Evolutionary conservation across 306 rosid species (phyloP), one percentile per base, ranked within the genome.

Genomic region (Gastrolobium villosum): DNA sequence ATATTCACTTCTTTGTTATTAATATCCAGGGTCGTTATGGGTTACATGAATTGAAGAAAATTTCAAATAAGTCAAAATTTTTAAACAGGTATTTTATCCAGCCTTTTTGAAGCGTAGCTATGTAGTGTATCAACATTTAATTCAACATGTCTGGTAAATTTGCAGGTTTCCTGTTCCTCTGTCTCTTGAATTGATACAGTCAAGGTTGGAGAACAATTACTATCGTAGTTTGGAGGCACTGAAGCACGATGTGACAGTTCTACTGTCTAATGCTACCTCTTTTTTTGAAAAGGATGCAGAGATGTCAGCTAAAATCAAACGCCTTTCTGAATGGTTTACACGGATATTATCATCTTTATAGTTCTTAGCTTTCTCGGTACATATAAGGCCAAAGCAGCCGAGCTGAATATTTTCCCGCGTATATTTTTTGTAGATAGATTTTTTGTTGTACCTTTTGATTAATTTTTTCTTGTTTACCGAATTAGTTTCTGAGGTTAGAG

Each of bases 141-240:
- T 59, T 45, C 13, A 57, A 76, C 28, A 35, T 69, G 30, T 81
- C 35, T 68, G 77, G 43, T 77, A 72, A 76, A 82, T 64, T 45
- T 79, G 78, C 88, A 96, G 99, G 94, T 96, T 88, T 78, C 92
- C 97, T 35, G 99, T 96, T 43, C 93, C 99, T 20, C 14, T 96
- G 66, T 82, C 94, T 65, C 84, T 96, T 11, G 97, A 91, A 10
- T 80, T 87, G 88, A 91, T 96, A 77, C 79, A 84, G 50, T 80
- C 84, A 65, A 93, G 99, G 76, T 62, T 96, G 88, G 96, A 93
- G 80, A 93, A 93, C 68, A 83, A 83, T 61, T 96, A 96, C 84
- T 91, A 96, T 81, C 93, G 99, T 50, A 88, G 93, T 74, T 71
- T 91, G 82, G 97, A 93, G 84, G 98, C 99, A 14, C 78, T 93